phyloP scores from a whole-genome alignment of 257 asterid species.

The Plantago ovata region DNA sequence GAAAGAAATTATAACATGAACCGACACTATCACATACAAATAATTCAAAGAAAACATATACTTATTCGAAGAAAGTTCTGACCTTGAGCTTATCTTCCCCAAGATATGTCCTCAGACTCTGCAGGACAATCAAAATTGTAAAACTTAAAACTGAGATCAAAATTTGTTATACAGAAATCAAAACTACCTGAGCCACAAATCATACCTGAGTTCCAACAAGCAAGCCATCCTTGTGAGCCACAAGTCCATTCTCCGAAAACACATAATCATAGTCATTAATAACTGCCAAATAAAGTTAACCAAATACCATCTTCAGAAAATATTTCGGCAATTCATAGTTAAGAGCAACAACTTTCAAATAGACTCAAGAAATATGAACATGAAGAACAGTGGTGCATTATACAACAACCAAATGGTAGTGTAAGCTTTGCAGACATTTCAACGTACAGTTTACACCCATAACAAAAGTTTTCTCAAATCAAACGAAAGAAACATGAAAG shows the following conservation, averaged over 20 bases:
- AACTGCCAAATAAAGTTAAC: conserved; percentile 44
- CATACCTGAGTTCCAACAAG: conserved; percentile 79
- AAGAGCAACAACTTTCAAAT: background rate
- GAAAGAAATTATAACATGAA: conserved; percentile 7
- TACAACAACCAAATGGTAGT: no score
- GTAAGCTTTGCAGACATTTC: no score
- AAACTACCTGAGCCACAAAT: background rate
- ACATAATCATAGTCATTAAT: conserved; percentile 69
- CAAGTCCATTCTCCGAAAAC: conserved; percentile 94
- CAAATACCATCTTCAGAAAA: conserved; percentile 15
- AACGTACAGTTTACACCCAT: no score
- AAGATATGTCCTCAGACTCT: conserved; percentile 82
- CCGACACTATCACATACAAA: background rate
- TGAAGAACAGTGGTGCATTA: no score
- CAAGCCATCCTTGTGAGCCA: conserved; percentile 75
- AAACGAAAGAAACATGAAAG: no score
- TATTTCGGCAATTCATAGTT: background rate
- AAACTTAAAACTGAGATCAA: conserved; percentile 7
- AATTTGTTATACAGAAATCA: background rate
- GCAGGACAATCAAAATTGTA: conserved; percentile 30
- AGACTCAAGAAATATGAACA: no score
- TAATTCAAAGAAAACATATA: conserved; percentile 2
- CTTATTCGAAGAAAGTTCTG: conserved; percentile 17
- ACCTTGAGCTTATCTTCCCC: conserved; percentile 97
- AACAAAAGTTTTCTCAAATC: no score